Base-by-base conservation (phyloP, 129 eudicot species). In the Gnaphalium uliginosum region DNA sequence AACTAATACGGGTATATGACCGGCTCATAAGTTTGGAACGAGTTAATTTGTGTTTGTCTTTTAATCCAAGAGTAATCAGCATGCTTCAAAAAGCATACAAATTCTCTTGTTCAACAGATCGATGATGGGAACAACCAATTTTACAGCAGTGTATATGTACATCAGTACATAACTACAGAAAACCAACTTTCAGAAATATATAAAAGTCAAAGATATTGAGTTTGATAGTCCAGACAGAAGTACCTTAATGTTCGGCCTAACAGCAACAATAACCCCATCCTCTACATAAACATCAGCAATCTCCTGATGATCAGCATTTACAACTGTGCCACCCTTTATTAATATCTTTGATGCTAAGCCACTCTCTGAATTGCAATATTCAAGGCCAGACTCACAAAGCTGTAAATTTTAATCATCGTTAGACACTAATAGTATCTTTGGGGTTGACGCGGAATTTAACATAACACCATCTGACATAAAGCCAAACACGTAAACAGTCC, bases 271-370 rank as follows among this genome's bases (percentile, higher is more conserved):
- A 46, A 89, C 33, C 4, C 99, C 99, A 86, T 95, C 89, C 74
- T 91, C 94, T 8, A 95, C 84, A 80, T 91, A 95, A 27, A 95
- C 99, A 91, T 95, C 99, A 69, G 99, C 92, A 84, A 80, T 53
- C 77, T 89, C 84, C 71, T 81, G 88, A 89, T 83, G 92, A 33
- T 89, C 91, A 83, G 99, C 94, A 85, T 95, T 95, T 79, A 95
- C 97, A 70, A 95, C 97, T 21, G 90, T 95, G 29, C 99, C 99
- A 22, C 99, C 99, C 80, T 84, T 89, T 33, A 95, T 86, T 90
- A 95, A 72, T 66, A 95, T 86, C 85, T 91, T 95, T 32, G 87
- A 77, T 25, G 90, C 58, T 59, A 71, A 29, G 8, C 72, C 83
- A 43, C 92, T 85, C 51, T 60, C 83, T 7, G 75, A 77, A 48